These are phyloP conservation scores for Teunomyces panamensis DNA, from an alignment of 805 yeast genomes.

Conservation along the genomic window DNA sequence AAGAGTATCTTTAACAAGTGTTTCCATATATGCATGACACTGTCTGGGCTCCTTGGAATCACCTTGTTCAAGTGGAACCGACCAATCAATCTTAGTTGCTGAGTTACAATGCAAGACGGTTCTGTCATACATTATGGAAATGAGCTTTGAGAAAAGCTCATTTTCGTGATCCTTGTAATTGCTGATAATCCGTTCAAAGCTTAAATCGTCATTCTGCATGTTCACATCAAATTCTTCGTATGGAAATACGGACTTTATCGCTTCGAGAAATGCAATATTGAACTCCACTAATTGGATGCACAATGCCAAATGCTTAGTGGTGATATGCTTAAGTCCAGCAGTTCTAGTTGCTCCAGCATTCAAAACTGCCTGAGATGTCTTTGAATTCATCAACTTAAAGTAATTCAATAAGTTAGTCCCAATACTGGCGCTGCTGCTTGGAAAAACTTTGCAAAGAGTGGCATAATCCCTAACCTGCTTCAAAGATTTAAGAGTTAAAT, in stretches of 20 bases:
- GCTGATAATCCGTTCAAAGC: conserved; percentile 29
- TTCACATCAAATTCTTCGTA: background rate
- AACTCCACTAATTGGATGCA: conserved; percentile 63
- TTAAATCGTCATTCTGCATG: conserved; percentile 23
- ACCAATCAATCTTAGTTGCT: conserved; percentile 50
- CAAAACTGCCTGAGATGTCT: conserved; percentile 57
- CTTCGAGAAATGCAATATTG: conserved; percentile 33
- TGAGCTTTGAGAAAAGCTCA: conserved; percentile 60
- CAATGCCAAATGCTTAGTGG: conserved; percentile 67
- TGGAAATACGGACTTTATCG: conserved; percentile 21
- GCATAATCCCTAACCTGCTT: conserved; percentile 48
- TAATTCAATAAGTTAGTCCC: conserved; percentile 46
- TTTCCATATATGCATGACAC: conserved; percentile 63
- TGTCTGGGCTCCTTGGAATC: conserved; percentile 32
- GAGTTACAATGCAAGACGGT: conserved; percentile 49
- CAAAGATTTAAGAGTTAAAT: conserved; percentile 20
- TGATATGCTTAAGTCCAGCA: conserved; percentile 70
- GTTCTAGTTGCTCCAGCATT: conserved; percentile 76
- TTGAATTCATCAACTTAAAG: conserved; percentile 48
- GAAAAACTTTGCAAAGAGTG: conserved; percentile 55
- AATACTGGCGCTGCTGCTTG: conserved; percentile 37
- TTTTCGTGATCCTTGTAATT: conserved; percentile 57
- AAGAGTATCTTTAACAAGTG: conserved; percentile 62
- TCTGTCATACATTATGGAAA: conserved; percentile 70
- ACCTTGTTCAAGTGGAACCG: conserved; percentile 30